phyloP scores from a whole-genome alignment of 2,329 filamentous ascomycete genomes.

The Sarocladium kiliense region DNA sequence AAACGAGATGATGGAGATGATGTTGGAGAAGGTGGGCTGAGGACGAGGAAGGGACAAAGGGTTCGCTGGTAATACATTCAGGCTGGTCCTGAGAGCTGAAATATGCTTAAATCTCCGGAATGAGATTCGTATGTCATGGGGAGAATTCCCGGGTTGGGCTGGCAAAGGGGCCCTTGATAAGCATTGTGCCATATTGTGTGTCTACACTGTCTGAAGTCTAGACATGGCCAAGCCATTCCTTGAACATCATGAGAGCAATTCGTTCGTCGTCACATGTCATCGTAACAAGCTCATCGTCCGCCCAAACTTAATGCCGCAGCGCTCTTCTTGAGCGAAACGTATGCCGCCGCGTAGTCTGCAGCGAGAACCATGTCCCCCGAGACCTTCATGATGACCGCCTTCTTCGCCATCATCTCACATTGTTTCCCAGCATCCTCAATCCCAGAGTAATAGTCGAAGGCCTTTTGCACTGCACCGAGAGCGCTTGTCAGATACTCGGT shows the following conservation, averaged over 20 bases:
- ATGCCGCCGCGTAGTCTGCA: slow-evolving; percentile 62
- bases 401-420: slow-evolving; percentile 78
- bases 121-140: too few species aligned
- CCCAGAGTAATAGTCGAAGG: slow-evolving; percentile 58
- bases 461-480: slow-evolving; percentile 55
- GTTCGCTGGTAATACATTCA: slow-evolving; percentile 28
- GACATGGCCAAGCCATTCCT: not conserved
- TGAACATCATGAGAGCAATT: not conserved
- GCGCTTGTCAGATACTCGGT: slow-evolving; percentile 55
- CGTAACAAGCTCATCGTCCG: slow-evolving; percentile 3
- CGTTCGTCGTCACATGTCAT: not conserved
- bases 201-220: not conserved
- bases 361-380: slow-evolving; percentile 59
- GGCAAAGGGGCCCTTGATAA: not conserved
- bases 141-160: not conserved
- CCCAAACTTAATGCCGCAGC: slow-evolving; percentile 25
- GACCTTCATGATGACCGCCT: slow-evolving; percentile 68
- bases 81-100: not conserved
- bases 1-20: slow-evolving; percentile 9
- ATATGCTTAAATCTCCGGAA: too few species aligned
- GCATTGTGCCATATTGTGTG: not conserved
- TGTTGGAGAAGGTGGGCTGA: slow-evolving; percentile 21
- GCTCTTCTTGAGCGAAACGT: slow-evolving; percentile 49
- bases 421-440: slow-evolving; percentile 63
- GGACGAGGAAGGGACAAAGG: slow-evolving; percentile 31